Evolutionary conservation across 768 basidiomycete genomes (phyloP), one percentile per base, ranked within the genome.

Genomic region (Lactarius sp.): DNA sequence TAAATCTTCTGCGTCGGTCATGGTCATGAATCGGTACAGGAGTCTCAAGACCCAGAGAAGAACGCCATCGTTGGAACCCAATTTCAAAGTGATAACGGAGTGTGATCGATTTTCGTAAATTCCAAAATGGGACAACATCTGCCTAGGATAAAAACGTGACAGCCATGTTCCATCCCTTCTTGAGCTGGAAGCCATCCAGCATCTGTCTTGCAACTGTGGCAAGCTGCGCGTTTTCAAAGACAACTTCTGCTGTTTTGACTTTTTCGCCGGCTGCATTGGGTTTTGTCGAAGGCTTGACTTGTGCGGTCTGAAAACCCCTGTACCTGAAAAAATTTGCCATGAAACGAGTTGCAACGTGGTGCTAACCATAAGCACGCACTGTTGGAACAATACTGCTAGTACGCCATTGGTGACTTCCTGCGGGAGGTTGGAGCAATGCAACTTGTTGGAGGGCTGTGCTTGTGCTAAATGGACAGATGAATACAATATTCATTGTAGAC

Each of bases 371-470:
- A 39, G 50, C 2, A 85, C 94, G 61, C 71, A 95, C 94, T 94
- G 92, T 75, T 94, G 90, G 79, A 96, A 96, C 18, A 97, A 76
- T 18, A 94, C 90, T 4, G 86, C 83, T 33, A 98, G 81, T 36
- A 94, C 88, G 64, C 89, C 87, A 68, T 92, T 86, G 34, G 89
- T 92, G 52, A 94, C 92, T 74, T 97, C 94, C 72, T 89, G 85
- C 0, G 94, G 94, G 22, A 98, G 78, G 74, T 95, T 95, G 60
- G 90, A 86, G 75, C 90, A 92, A 59, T 88, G 76, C 59, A 94
- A 58, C 52, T 64, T 64, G 62, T 59, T 66, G 51, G 60, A 60
- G 27, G 56, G 81, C 59, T 84, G 82, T 47, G 76, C 77, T 79
- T 75, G 52, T 77, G 76, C 41, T 83, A 83, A 64, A 84, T 74